These are phyloP conservation scores for Chaetomium sp. DNA, from an alignment of 2,329 filamentous ascomycete species.

Conservation along the genomic window DNA sequence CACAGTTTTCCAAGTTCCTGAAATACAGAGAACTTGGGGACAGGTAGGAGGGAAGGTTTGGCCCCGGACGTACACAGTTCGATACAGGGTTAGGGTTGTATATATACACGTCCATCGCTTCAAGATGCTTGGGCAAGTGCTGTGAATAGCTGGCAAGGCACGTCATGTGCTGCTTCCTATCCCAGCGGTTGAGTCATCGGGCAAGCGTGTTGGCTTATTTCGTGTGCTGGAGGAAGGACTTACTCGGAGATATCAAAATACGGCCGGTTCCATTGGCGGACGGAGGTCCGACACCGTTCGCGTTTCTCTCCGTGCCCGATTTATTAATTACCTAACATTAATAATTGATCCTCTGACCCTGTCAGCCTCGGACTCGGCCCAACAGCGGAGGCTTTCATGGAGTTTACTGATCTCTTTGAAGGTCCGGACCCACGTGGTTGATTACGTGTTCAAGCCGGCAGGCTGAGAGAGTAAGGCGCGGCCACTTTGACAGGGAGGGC, in stretches of 20 bases:
- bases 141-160: too few relatives aligned
- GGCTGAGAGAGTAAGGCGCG: not conserved
- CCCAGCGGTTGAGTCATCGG: too few relatives aligned
- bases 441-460: not conserved
- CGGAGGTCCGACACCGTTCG: not conserved
- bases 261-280: not conserved
- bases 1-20: not conserved
- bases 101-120: not conserved
- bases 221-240: too few relatives aligned
- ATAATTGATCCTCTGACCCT: not conserved
- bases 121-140: not conserved
- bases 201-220: too few relatives aligned
- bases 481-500: not conserved
- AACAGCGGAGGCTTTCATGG: constrained; percentile 11
- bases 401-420: not conserved
- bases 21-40: too few relatives aligned
- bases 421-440: not conserved
- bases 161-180: not conserved
- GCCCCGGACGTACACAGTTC: not conserved
- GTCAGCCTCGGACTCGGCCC: constrained; percentile 12
- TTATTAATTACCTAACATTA: not conserved
- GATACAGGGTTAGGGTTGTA: not conserved
- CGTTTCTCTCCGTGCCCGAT: too few relatives aligned
- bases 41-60: not conserved
- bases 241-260: not conserved